Evolutionary conservation across 495 filamentous ascomycete species (phyloP).

Genomic region (Penicillium lagena): DNA sequence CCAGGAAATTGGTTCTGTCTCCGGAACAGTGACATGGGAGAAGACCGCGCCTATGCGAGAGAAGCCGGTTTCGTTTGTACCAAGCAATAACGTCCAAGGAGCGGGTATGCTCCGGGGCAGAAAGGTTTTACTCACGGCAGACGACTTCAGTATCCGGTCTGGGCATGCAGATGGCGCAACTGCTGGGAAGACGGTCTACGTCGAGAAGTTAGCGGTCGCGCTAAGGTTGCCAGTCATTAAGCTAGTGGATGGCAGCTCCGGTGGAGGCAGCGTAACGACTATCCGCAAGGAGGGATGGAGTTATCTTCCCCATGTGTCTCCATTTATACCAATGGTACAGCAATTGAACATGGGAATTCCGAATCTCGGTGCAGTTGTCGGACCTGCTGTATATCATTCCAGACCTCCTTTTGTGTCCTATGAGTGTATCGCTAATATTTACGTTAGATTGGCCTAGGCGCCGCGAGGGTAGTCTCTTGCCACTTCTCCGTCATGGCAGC

Average conservation of each 20-base stretch:
- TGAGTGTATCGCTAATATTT: too few species aligned
- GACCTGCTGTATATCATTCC: slow-evolving; percentile 40
- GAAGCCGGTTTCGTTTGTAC: slow-evolving; percentile 41
- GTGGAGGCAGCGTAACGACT: slow-evolving; percentile 55
- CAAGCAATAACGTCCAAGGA: slow-evolving; percentile 51
- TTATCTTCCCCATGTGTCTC: slow-evolving; percentile 49
- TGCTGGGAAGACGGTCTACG: slow-evolving; percentile 51
- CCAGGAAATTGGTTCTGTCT: slow-evolving; percentile 51
- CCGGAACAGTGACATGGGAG: slow-evolving; percentile 53
- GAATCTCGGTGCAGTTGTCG: slow-evolving; percentile 56
- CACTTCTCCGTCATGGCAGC: slow-evolving; percentile 63
- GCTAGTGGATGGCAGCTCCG: slow-evolving; percentile 55
- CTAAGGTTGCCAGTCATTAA: slow-evolving; percentile 53
- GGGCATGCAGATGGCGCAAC: slow-evolving; percentile 57
- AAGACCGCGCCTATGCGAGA: slow-evolving; percentile 40
- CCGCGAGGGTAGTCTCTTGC: slow-evolving; percentile 52
- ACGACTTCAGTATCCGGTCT: slow-evolving; percentile 58
- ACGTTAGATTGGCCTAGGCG: slow-evolving; percentile 51
- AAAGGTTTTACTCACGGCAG: slow-evolving; percentile 52
- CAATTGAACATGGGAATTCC: slow-evolving; percentile 59
- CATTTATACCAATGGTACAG: slow-evolving; percentile 41
- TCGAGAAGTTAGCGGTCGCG: slow-evolving; percentile 47
- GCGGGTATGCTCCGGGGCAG: slow-evolving; percentile 42
- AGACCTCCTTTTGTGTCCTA: too few species aligned
- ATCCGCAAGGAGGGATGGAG: slow-evolving; percentile 49